Percentiles rank a stretch among this genome's conserved stretches.
phyloP scores from a whole-genome alignment of 2,329 filamentous ascomycete genomes.

The Phoma herbarum region DNA sequence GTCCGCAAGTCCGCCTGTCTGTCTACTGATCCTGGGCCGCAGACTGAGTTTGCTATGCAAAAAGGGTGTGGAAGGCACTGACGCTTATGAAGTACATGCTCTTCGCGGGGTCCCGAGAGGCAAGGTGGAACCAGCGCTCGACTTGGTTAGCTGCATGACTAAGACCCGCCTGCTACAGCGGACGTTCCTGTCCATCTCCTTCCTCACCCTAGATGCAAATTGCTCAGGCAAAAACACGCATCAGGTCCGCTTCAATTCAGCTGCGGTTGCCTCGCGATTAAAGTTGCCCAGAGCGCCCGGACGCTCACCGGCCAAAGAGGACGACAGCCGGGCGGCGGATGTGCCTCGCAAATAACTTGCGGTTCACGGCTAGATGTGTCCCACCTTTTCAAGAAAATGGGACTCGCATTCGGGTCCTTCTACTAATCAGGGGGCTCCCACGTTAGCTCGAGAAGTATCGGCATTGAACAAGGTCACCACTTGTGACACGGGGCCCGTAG shows the following conservation, averaged over 20 bases:
- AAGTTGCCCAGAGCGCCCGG: background rate
- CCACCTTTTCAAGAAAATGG: background rate
- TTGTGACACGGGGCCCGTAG: background rate
- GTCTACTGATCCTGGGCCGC: background rate
- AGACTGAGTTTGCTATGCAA: too few species aligned
- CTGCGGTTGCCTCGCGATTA: background rate
- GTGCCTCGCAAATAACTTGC: background rate
- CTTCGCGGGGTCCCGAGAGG: constrained; percentile 13
- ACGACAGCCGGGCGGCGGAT: background rate
- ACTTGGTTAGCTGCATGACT: constrained; percentile 19
- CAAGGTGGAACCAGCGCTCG: constrained; percentile 4
- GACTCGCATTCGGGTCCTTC: background rate
- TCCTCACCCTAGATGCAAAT: background rate
- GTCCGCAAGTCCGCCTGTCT: too few species aligned
- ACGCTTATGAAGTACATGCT: background rate
- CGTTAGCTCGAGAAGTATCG: background rate
- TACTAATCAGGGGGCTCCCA: background rate
- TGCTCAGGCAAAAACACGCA: background rate
- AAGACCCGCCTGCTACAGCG: background rate
- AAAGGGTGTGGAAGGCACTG: background rate
- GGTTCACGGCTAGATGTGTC: background rate
- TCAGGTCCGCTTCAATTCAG: background rate
- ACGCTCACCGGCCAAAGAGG: background rate
- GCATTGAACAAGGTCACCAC: background rate
- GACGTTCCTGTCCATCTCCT: background rate